A percentile compares a stretch with the other conserved stretches of the same genome.
phyloP scores from a whole-genome alignment of 371 early-diverging fungal genomes.

The Rhizopus microsporus region DNA sequence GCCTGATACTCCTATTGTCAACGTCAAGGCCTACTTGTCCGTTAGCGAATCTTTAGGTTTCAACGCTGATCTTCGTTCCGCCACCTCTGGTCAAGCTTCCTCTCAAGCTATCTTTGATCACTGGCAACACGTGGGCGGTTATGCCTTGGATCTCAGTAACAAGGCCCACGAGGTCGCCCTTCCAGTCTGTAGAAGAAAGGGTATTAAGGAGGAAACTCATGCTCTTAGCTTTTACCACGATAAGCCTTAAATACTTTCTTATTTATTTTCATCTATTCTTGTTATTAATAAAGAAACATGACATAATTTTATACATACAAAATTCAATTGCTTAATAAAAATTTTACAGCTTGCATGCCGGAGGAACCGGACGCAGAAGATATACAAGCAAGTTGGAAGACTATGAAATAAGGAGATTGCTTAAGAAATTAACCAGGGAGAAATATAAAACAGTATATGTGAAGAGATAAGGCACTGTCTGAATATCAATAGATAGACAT shows the following conservation, averaged over 20 bases:
- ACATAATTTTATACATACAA: neutral
- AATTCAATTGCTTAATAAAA: too few species aligned
- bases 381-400: too few species aligned
- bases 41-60: conserved; percentile 99
- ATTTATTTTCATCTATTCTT: neutral
- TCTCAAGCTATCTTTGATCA: conserved; percentile 91
- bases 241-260: conserved; percentile 68
- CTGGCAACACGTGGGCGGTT: conserved; percentile 89
- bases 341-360: too few species aligned
- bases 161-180: conserved; percentile 84
- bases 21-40: conserved; percentile 97
- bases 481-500: too few species aligned
- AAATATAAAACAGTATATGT: too few species aligned
- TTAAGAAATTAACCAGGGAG: too few species aligned
- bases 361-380: too few species aligned
- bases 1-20: conserved; percentile 92
- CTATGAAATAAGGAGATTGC: too few species aligned
- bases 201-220: conserved; percentile 82
- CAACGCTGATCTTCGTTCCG: conserved; percentile 81
- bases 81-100: conserved; percentile 97
- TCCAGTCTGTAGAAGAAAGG: conserved; percentile 93
- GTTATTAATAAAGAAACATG: neutral
- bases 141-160: conserved; percentile 69
- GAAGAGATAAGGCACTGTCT: too few species aligned
- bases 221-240: conserved; percentile 90